Base-by-base conservation (phyloP, 1,284 basidiomycete genomes). In the Austroboletus olivaceoglutinosus region DNA sequence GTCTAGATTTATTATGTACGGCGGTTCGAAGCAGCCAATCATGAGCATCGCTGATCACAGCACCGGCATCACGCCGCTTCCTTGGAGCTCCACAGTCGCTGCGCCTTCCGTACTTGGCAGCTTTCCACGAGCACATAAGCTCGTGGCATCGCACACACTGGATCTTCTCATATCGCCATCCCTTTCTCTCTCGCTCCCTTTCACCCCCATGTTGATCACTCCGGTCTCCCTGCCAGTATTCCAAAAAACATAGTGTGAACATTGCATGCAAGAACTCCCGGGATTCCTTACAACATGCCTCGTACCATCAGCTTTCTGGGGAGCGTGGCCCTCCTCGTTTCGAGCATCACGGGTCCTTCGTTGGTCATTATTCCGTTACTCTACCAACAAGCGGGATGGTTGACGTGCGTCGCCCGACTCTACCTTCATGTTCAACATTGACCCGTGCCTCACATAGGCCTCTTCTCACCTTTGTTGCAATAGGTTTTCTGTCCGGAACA, bases 291-390 rank as follows among this genome's bases (percentile, higher is more conserved):
- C 30, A 18, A 23, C 38, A 61, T 61, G 60, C 58, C 60, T 11
- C 51, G 51, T n/a, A 64, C 58, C 15, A 64, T 61, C 39, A 50
- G 16, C 15, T 62, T 57, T 37, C 38, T 64, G 2, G 62, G 60
- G 30, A 64, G 60, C 4, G 60, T 64, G 2, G 62, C 60, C 11
- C 62, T 61, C 33, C 62, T 61, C 40, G 60, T 61, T 22, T 61
- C 60, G 0, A 64, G 55, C 13, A 62, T 60, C 19, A 61, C 59
- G 0, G 60, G 60, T 0, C 62, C 62, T 5, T 63, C 62, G 0
- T 22, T 62, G 21, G 63, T 61, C 22, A 51, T 65, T 5, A 59
- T 65, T 7, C 61, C 62, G 0, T 43, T 61, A 0, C 48, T 65
- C 2, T 62, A 59, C 40, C 60, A 62, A 22, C 60, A 65, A 27